Evolutionary conservation across 805 yeast genomes (phyloP).

Genomic region (Blastobotrys mokoenaii): DNA sequence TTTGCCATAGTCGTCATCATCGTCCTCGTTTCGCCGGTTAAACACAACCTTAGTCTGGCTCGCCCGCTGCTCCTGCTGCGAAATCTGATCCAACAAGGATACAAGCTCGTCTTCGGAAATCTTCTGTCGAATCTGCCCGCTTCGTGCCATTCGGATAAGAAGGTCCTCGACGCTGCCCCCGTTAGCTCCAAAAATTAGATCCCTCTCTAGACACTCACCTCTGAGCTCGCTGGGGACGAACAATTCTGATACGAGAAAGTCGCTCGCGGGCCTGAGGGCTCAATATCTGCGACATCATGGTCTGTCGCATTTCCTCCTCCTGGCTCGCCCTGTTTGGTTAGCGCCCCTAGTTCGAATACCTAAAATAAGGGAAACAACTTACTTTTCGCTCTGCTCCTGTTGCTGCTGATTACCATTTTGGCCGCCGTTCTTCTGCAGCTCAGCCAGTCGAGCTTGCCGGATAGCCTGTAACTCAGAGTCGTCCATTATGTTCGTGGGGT

Average conservation of each 20-base stretch:
- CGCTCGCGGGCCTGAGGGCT: conserved; percentile 84
- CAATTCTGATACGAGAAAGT: conserved; percentile 75
- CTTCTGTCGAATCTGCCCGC: conserved; percentile 69
- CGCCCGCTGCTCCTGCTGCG: conserved; percentile 56
- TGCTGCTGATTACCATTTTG: conserved; percentile 11
- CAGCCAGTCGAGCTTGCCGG: conserved; percentile 85
- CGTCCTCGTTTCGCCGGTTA: conserved; percentile 31
- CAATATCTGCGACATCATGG: conserved; percentile 55
- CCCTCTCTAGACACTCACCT: conserved; percentile 30
- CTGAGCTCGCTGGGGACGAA: conserved; percentile 82
- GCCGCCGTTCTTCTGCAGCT: conserved; percentile 46
- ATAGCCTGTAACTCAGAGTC: conserved; percentile 82
- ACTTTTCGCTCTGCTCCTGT: neutral
- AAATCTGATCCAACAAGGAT: conserved; percentile 70
- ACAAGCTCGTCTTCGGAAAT: conserved; percentile 79
- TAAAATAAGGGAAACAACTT: too few relatives aligned
- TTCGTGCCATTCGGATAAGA: conserved; percentile 57
- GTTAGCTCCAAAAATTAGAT: conserved; percentile 5
- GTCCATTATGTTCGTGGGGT: conserved; percentile 46
- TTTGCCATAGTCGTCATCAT: conserved; percentile 33
- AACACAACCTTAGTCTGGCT: conserved; percentile 59
- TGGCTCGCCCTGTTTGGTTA: conserved; percentile 1
- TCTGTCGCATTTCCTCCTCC: conserved; percentile 35
- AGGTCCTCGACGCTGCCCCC: conserved; percentile 60
- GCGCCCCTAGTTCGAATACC: neutral